Evolutionary conservation across 257 asterid species (phyloP), one percentile per base, ranked within the genome.

Genomic region (Leonotis leonurus): DNA sequence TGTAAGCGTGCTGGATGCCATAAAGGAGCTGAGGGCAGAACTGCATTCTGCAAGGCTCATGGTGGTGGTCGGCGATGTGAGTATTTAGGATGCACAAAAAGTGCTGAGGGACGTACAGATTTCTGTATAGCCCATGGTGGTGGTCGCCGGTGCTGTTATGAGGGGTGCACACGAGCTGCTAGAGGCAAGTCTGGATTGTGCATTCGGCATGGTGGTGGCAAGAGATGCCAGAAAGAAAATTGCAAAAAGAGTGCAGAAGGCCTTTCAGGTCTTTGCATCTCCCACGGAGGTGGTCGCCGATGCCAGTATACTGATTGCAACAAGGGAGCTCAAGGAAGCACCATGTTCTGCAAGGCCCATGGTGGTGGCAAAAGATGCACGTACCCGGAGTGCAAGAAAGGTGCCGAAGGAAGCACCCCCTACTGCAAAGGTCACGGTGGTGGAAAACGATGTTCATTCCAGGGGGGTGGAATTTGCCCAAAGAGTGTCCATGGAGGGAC

Each of bases 401-500:
- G 96, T 44, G 97, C 97, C 0, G 97, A 87, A 74, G 97, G 97
- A 57, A 87, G 95, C 83, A 90, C 97, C 2, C 80, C 90, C 7
- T 85, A 81, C 59, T 90, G 97, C 78, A 90, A 90, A 70, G 97
- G 96, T 21, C 97, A 90, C 21, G 97, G 97, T 29, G 97, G 97
- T 44, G 97, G 97, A 43, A 90, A 90, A 64, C 67, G 97, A 36
- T 90, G 97, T 56, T 83, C 89, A 2, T 87, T 80, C 78, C 80
- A 78, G 62, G 94, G 97, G 51, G 94, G 85, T 56, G 88, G 95
- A 35, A 51, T 78, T 53, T 90, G 97, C 77, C 90, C 97, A 0
- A 90, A 87, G 77, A 90, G 97, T 65, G 97, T 90, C 57, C 97
- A 90, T 43, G 97, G 97, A 3, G 97, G 97, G 43, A 90, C 97